These are phyloP conservation scores for Epichloe gansuensis DNA, from an alignment of 2,329 filamentous ascomycete genomes.

Conservation along the genomic window DNA sequence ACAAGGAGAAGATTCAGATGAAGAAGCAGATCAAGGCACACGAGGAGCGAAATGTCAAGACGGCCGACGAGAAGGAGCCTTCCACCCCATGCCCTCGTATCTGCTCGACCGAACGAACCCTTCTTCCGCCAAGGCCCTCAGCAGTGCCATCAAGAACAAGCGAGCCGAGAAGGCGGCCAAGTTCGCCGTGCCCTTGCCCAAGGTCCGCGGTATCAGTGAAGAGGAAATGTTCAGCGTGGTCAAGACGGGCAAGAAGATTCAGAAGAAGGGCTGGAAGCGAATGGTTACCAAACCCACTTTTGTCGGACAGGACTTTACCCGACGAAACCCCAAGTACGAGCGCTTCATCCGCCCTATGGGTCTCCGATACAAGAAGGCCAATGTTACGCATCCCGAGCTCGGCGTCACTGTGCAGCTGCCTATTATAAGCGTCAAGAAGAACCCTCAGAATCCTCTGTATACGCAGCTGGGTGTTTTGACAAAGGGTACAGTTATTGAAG, in stretches of 20 bases:
- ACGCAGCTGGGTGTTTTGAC: slow-evolving; percentile 85
- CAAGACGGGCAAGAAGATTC: slow-evolving; percentile 88
- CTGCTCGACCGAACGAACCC: slow-evolving; percentile 70
- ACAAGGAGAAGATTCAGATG: slow-evolving; percentile 98
- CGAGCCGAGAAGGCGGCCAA: slow-evolving; percentile 85
- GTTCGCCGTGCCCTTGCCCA: slow-evolving; percentile 84
- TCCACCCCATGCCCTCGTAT: slow-evolving; percentile 78
- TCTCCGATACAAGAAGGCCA: slow-evolving; percentile 38
- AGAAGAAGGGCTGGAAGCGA: slow-evolving; percentile 70
- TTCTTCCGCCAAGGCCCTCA: slow-evolving; percentile 54
- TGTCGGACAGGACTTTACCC: slow-evolving; percentile 81
- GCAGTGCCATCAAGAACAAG: slow-evolving; percentile 89
- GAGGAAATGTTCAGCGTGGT: slow-evolving; percentile 98
- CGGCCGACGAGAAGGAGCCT: slow-evolving; percentile 65
- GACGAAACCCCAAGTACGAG: slow-evolving; percentile 72
- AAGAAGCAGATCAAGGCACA: slow-evolving; percentile 87
- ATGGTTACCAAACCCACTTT: slow-evolving; percentile 56
- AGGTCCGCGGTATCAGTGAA: slow-evolving; percentile 81
- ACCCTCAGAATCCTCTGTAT: slow-evolving; percentile 77
- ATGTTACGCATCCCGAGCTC: slow-evolving; percentile 61
- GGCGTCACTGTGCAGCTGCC: slow-evolving; percentile 80
- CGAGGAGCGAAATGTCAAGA: slow-evolving; percentile 94
- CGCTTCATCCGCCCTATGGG: slow-evolving; percentile 40
- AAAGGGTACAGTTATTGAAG: slow-evolving; percentile 70
- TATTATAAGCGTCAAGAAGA: slow-evolving; percentile 55